Percentiles rank a stretch among this genome's conserved stretches.
These are phyloP conservation scores for Endocladia muricata DNA, from an alignment of 31 red algal species.

Conservation along the genomic window DNA sequence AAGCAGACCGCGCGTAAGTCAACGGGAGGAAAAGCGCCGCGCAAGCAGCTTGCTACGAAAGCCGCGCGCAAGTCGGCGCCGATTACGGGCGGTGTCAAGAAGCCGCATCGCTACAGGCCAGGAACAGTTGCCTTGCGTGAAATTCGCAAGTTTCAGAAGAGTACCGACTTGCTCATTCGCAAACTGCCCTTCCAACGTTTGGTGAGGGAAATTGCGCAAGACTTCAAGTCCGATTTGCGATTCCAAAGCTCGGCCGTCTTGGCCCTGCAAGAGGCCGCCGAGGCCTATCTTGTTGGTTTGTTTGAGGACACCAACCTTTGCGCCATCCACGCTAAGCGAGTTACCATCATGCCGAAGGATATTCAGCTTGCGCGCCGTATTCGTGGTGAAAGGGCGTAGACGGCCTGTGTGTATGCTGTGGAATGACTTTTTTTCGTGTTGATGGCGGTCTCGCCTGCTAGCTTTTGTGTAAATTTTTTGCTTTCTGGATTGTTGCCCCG, in stretches of 20 bases:
- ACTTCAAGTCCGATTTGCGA: conserved; percentile 99
- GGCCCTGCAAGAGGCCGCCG: conserved; percentile 97
- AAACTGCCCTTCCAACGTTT: conserved; percentile 99
- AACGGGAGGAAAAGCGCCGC: conserved; percentile 98
- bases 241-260: conserved; percentile 98
- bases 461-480: neutral
- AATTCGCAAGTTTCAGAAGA: conserved; percentile 98
- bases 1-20: conserved; percentile 99
- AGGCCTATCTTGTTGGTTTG: conserved; percentile 96
- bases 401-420: neutral
- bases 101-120: conserved; percentile 99
- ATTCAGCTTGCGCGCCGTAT: conserved; percentile 99
- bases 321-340: conserved; percentile 88
- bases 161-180: conserved; percentile 97
- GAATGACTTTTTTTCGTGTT: neutral
- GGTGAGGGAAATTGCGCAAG: conserved; percentile 99
- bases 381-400: conserved; percentile 94
- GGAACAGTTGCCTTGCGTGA: conserved; percentile 97
- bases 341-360: conserved; percentile 99
- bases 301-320: conserved; percentile 99
- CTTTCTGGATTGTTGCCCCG: neutral
- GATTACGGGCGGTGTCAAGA: conserved; percentile 94
- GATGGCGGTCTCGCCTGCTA: too few species aligned
- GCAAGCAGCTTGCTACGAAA: conserved; percentile 99
- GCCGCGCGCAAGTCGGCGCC: conserved; percentile 98